Base-by-base conservation (phyloP, 805 yeast genomes). In the Lipomyces lipofer region DNA sequence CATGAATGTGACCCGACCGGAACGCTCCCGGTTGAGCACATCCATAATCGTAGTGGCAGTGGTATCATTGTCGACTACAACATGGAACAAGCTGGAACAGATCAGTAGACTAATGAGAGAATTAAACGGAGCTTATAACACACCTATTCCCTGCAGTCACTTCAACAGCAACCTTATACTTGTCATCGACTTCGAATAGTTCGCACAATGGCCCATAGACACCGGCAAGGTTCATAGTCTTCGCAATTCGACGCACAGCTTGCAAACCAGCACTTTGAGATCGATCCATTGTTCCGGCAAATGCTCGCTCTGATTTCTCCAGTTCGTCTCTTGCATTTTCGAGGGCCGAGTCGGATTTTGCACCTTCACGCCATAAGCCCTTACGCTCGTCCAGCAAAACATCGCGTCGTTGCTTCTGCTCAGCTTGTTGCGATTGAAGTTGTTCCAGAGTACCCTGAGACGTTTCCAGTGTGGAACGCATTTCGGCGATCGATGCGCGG, bases 191-290 rank as follows among this genome's bases (percentile, higher is more conserved):
- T 52, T 78, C 78, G 49, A 94, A 85, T 29, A 94, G 73, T 59
- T 90, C 96, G 36, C 95, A 94, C 15, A 94, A 69, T 0, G 95
- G 84, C 0, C 99, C 99, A 69, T 80, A 83, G 8, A 89, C 95
- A 24, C 75, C 77, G 1, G 71, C 70, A 33, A 92, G 68, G 6
- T 82, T 82, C 43, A 90, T 71, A 50, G 78, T 77, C 30, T 75
- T 71, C 0, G 86, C 75, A 28, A 90, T 84, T n/a, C 78, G 72
- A 45, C 78, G 79, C 1, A 91, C 87, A 2, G 87, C 81, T 17
- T 77, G 78, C 13, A 92, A 71, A 10, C 97, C 97, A 43, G 75
- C 70, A 1, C 85, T 79, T 59, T 84, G 80, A 4, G 82, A 75
- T 55, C 91, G 76, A 67, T 83, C 88, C 88, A 88, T 86, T 0